These are phyloP conservation scores for Cryptococcus sp. DNA, from an alignment of 1,284 basidiomycete genomes.

Conservation along the genomic window DNA sequence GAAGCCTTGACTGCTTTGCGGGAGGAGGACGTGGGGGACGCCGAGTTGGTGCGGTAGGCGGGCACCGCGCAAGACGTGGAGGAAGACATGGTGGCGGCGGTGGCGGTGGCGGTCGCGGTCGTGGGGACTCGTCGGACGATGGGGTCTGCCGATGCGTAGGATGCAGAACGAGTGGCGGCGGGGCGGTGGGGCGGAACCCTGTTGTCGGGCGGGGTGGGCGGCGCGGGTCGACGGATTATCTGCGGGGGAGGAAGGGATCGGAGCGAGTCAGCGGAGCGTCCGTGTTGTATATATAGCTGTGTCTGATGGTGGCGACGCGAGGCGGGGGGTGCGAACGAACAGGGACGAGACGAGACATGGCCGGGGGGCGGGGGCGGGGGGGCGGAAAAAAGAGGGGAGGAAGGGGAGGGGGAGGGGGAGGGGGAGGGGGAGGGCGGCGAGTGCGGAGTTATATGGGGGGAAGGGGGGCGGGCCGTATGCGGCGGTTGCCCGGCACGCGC, in stretches of 20 bases:
- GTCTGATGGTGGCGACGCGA: background rate
- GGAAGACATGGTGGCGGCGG: constrained; percentile 20
- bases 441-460: background rate
- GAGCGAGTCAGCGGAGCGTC: background rate
- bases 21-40: constrained; percentile 41
- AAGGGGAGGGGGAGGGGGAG: background rate
- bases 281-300: background rate
- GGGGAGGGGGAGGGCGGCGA: background rate
- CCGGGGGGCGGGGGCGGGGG: background rate
- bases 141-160: background rate
- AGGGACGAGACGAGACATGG: constrained; percentile 7
- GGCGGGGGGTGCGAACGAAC: background rate
- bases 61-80: constrained; percentile 26
- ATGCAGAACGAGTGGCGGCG: background rate
- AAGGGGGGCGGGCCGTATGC: no score
- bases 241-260: background rate
- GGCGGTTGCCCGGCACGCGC: no score
- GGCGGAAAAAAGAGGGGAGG: background rate
- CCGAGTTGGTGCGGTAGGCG: constrained; percentile 34
- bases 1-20: constrained; percentile 45
- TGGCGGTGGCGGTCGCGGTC: background rate
- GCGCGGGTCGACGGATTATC: background rate
- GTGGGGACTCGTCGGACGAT: background rate
- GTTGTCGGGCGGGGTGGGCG: background rate
- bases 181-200: background rate